Percentiles rank a stretch among this genome's conserved stretches.
Evolutionary conservation across 768 basidiomycete species (phyloP).

Genomic region (Leccinellum luteum): DNA sequence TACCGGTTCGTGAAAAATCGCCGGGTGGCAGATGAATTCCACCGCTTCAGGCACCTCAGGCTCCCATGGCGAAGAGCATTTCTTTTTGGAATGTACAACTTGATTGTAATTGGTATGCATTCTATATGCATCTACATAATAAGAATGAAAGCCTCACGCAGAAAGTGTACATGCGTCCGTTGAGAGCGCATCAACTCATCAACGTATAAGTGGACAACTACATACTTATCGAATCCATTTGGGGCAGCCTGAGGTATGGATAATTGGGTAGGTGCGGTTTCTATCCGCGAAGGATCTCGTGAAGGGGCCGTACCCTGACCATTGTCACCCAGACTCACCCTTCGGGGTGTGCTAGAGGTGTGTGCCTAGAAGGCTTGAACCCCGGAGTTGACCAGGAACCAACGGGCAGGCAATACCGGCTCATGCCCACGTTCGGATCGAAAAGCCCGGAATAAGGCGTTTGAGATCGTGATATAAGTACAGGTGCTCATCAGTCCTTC

Average conservation of each 20-base stretch:
- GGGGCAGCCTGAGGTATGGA: no score
- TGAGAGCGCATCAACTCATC: neutral
- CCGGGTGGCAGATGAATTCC: neutral
- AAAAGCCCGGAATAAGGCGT: neutral
- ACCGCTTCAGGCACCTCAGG: no score
- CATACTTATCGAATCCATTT: no score
- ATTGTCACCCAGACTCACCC: no score
- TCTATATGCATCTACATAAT: neutral
- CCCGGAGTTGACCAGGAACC: neutral
- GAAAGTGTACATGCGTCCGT: neutral
- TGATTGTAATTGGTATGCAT: neutral
- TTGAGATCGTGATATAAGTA: neutral
- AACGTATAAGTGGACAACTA: no score
- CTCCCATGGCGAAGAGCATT: neutral
- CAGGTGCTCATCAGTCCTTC: neutral
- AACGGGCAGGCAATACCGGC: neutral
- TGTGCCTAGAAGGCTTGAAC: neutral
- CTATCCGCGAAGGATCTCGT: no score
- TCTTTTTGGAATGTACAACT: neutral
- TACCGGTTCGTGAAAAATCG: neutral
- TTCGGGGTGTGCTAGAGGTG: no score
- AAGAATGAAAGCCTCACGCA: neutral
- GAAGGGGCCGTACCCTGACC: no score
- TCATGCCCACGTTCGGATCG: neutral
- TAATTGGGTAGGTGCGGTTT: no score